phyloP scores from a whole-genome alignment of 345 rosid species.

The Noccaea bulbosa region DNA sequence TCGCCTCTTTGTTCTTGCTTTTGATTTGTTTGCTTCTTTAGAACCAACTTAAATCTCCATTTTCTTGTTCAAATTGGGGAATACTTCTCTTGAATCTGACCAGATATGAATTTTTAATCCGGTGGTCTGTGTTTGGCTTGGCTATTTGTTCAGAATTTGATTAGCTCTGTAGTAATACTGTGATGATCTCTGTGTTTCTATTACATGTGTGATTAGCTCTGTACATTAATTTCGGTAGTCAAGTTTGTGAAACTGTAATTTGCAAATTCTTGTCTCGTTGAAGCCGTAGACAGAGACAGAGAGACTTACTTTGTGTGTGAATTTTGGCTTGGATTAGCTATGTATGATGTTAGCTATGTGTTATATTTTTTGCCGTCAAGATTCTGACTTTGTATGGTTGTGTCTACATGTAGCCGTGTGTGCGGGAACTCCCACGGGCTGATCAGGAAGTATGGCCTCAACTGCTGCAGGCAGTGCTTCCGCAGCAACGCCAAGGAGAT shows the following conservation, averaged over 20 bases:
- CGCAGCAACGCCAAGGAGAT: slow-evolving; percentile 49
- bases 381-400: not conserved
- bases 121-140: not conserved
- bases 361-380: too few species aligned
- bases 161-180: too few species aligned
- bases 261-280: not conserved
- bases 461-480: slow-evolving; percentile 44
- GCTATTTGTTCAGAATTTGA: not conserved
- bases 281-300: not conserved
- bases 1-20: not conserved
- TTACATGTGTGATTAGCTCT: not conserved
- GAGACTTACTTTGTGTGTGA: not conserved
- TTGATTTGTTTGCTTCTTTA: not conserved
- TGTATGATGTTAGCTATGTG: not conserved
- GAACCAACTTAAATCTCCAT: not conserved
- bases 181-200: not conserved
- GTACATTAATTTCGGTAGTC: not conserved
- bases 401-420: slow-evolving; percentile 28
- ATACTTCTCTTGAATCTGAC: not conserved
- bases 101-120: not conserved
- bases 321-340: not conserved
- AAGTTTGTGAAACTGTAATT: not conserved
- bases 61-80: not conserved
- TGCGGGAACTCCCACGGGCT: slow-evolving; percentile 50
- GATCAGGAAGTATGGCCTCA: slow-evolving; percentile 52